Conservation (phyloP, 2,329 filamentous ascomycete species). For the Xylaria sp. region DNA sequence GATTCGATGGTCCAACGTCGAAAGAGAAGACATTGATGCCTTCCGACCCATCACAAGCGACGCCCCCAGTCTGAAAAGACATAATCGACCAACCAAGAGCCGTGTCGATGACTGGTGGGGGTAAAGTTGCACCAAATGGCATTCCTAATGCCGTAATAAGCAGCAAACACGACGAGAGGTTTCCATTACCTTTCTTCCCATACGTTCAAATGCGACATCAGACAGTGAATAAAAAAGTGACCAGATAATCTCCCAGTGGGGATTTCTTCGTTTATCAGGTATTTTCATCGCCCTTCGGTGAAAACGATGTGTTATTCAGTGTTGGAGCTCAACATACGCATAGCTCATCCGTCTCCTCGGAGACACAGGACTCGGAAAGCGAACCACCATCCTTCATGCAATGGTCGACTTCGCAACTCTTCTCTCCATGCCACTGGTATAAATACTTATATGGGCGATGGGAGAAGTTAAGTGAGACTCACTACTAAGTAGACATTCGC, state of each 20-base stretch:
- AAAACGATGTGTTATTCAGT: neutral
- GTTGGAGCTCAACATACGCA: neutral
- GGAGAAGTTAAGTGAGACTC: neutral
- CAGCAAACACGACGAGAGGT: neutral
- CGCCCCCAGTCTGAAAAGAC: conserved; percentile 1
- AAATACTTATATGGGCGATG: neutral
- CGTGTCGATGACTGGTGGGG: neutral
- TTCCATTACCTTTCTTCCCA: neutral
- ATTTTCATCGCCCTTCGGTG: neutral
- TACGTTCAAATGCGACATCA: neutral
- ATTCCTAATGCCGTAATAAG: conserved; percentile 6
- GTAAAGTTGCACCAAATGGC: neutral
- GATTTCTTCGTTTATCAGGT: neutral
- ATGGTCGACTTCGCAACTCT: neutral
- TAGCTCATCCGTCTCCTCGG: neutral
- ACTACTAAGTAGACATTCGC: too few relatives aligned
- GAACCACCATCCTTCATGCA: neutral
- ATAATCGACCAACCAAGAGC: neutral
- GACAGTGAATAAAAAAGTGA: neutral
- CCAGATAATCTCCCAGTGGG: neutral
- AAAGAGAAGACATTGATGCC: neutral
- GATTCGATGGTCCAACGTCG: neutral
- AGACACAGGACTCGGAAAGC: conserved; percentile 17
- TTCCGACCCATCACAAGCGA: neutral
- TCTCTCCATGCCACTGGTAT: neutral